These are phyloP conservation scores for Oryza meyeriana DNA, from an alignment of 176 grass and related monocot genomes.

Conservation along the genomic window DNA sequence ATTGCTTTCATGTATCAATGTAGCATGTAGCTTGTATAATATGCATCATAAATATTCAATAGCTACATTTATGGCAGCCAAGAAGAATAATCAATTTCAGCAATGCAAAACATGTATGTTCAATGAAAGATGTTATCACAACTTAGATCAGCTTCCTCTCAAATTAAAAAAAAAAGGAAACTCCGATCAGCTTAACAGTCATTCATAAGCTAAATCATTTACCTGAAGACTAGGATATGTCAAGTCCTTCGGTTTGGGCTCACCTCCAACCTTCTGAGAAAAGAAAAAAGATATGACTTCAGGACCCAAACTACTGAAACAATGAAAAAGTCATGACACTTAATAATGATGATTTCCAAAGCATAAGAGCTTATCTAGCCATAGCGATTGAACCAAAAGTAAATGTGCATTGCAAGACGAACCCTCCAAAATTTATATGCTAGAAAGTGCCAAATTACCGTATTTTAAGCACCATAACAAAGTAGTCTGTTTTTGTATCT, in stretches of 20 bases:
- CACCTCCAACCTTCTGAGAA: conserved; percentile 59
- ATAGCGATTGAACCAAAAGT: neutral
- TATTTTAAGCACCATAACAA: neutral
- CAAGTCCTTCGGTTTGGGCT: conserved; percentile 46
- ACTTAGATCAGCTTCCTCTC: neutral
- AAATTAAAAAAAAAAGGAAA: too few relatives aligned
- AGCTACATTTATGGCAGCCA: neutral
- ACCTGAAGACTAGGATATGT: conserved; percentile 79
- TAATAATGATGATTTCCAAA: neutral
- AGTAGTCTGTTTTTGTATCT: neutral
- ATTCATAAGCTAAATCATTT: conserved; percentile 16
- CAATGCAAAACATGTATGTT: neutral
- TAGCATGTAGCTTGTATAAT: neutral
- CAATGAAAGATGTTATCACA: conserved; percentile 1
- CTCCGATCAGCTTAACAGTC: neutral
- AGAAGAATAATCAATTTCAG: neutral
- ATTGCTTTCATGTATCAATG: neutral
- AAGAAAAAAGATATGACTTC: conserved; percentile 1
- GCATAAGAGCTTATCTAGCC: neutral
- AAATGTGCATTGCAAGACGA: neutral
- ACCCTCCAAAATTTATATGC: neutral
- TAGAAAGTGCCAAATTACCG: neutral
- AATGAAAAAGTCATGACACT: neutral
- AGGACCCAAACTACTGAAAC: neutral
- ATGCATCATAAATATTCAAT: conserved; percentile 1